phyloP scores from a whole-genome alignment of 495 filamentous ascomycete species.

The Parachaetomium inaequale region DNA sequence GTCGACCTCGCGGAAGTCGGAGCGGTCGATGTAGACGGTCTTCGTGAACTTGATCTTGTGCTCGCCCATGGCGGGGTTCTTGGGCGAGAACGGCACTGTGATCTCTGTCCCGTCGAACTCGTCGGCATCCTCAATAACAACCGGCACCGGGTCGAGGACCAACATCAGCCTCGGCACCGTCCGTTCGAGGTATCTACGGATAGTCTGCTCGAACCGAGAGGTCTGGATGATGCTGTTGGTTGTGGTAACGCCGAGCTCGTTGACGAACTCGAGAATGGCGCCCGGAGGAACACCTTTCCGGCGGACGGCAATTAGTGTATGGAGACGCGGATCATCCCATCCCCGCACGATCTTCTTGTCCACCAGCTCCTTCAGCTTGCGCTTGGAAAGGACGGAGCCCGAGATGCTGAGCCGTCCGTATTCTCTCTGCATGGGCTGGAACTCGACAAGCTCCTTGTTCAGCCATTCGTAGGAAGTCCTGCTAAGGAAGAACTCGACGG shows the following conservation, averaged over 20 bases:
- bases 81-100: constrained; percentile 69
- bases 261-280: constrained; percentile 81
- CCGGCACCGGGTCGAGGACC: constrained; percentile 73
- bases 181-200: constrained; percentile 76
- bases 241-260: constrained; percentile 84
- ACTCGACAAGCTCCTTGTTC: constrained; percentile 61
- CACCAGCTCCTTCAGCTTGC: constrained; percentile 74
- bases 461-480: constrained; percentile 87
- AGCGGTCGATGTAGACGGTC: constrained; percentile 86
- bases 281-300: constrained; percentile 81
- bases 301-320: constrained; percentile 80
- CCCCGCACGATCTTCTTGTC: constrained; percentile 67
- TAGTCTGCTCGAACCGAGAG: constrained; percentile 68
- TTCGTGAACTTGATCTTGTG: constrained; percentile 72
- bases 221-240: constrained; percentile 68
- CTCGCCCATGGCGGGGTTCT: constrained; percentile 61
- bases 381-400: constrained; percentile 80
- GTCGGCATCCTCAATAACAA: constrained; percentile 73
- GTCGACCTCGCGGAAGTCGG: constrained; percentile 85
- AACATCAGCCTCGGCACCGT: constrained; percentile 86
- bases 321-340: constrained; percentile 88
- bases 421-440: constrained; percentile 78
- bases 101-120: constrained; percentile 56
- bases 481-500: constrained; percentile 75
- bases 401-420: constrained; percentile 76